Conservation (phyloP, 192 early-diverging fungal genomes). For the Dimargaris xerosporica region DNA sequence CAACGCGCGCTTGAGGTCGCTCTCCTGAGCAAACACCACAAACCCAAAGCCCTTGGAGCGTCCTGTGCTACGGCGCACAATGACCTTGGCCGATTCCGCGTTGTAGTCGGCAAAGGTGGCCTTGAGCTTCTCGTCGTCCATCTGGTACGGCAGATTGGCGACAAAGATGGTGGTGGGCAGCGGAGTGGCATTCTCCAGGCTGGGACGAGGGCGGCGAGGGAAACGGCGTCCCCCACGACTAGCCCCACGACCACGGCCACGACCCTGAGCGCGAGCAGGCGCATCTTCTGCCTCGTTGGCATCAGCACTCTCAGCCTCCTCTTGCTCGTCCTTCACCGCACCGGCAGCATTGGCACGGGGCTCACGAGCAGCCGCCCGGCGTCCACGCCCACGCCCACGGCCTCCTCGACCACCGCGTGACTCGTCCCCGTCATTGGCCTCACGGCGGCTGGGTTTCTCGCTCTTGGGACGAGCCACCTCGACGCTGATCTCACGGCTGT, state of each 20-base stretch:
- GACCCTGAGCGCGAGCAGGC: constrained; percentile 13
- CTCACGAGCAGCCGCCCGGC: constrained; percentile 16
- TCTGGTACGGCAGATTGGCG: constrained; percentile 62
- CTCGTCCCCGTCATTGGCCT: no score
- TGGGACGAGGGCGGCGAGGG: neutral
- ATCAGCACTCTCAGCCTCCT: neutral
- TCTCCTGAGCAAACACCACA: constrained; percentile 62
- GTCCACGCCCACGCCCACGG: constrained; percentile 17
- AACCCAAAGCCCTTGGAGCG: constrained; percentile 93
- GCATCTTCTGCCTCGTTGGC: neutral
- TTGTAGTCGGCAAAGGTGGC: constrained; percentile 56
- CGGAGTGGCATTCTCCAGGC: constrained; percentile 7
- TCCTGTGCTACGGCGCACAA: constrained; percentile 41
- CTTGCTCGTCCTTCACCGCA: constrained; percentile 6
- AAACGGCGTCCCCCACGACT: constrained; percentile 3
- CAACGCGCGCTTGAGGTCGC: constrained; percentile 61
- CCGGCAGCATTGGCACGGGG: constrained; percentile 13
- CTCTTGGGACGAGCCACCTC: constrained; percentile 62
- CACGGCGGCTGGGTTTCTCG: neutral
- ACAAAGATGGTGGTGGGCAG: constrained; percentile 54
- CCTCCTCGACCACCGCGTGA: neutral
- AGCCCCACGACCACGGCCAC: constrained; percentile 26
- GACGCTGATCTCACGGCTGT: constrained; percentile 80
- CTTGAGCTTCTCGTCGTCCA: constrained; percentile 51
- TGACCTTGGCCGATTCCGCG: constrained; percentile 59